Evolutionary conservation across 1,139 yeast genomes (phyloP).

Genomic region (Scheffersomyces titani): DNA sequence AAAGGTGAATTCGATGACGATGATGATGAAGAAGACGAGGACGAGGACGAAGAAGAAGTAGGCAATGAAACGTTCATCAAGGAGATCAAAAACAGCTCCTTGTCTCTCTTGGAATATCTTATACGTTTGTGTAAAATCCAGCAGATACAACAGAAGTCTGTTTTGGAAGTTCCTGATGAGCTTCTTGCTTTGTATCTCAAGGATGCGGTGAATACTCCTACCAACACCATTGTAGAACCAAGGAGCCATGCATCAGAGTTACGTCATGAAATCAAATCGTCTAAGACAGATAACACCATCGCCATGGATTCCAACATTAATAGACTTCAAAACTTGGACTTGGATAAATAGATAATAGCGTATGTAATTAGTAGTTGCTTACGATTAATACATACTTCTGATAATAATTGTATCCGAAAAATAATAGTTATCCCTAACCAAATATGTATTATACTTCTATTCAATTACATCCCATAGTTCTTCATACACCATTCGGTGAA

Average conservation of each 20-base stretch:
- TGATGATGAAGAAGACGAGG: conserved; percentile 29
- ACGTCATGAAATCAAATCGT: conserved; percentile 12
- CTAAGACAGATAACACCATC: conserved; percentile 18
- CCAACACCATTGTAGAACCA: conserved; percentile 1
- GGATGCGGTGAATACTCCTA: conserved; percentile 41
- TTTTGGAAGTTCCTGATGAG: conserved; percentile 65
- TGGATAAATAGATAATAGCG: conserved; percentile 8
- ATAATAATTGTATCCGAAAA: conserved; percentile 1
- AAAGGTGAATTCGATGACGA: conserved; percentile 31
- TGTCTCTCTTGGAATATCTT: conserved; percentile 67
- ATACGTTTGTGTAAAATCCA: conserved; percentile 65
- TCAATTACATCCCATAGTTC: not conserved
- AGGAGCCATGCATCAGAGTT: conserved; percentile 6
- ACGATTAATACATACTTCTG: not conserved
- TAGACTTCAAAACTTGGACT: conserved; percentile 33
- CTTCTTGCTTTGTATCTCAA: conserved; percentile 61
- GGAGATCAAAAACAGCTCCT: conserved; percentile 25
- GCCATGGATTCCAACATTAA: conserved; percentile 37
- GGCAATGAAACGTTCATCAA: conserved; percentile 15
- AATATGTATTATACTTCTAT: not conserved
- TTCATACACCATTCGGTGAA: not conserved
- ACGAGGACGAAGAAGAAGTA: conserved; percentile 24
- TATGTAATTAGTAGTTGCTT: no score
- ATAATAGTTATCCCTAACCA: not conserved
- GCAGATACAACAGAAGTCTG: conserved; percentile 56